Evolutionary conservation across 2,329 filamentous ascomycete genomes (phyloP), one percentile per base, ranked within the genome.

Genomic region (Amauroascus niger): DNA sequence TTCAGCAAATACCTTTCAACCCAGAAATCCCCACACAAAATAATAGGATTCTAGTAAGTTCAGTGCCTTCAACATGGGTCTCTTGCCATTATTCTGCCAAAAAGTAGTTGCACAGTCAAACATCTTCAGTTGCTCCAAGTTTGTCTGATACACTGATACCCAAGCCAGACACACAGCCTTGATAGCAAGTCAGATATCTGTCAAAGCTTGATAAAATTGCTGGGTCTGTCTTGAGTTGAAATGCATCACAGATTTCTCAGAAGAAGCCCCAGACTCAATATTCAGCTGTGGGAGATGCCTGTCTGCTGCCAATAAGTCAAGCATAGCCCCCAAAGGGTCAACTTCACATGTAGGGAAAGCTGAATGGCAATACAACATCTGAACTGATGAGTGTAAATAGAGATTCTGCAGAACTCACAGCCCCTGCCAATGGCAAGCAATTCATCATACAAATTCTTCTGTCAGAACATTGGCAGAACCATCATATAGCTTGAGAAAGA

Each of bases 371-470:
- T 18, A 53, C 6, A 26, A 48, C 20, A n/a, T 47, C 28, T 26
- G 4, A 37, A 53, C 43, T 4, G 44, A 49, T 41, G 44, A 16
- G 32, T 53, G 6, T 39, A 48, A 9, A 14, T 53, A 53, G 52
- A 46, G 24, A 41, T 53, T 24, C 52, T 53, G 52, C 22, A 53
- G 41, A 48, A 53, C 43, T 49, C 52, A 18, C 20, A 49, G 52
- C 28, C 30, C 22, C 22, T 53, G 43, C 44, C 52, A 53, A 47
- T 16, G 33, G 39, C 44, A 53, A 47, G 52, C 35, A 49, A 53
- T 49, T 11, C 41, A 48, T 18, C 44, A 53, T 24, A 49, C 40
- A 48, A 49, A 48, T 35, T 33, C 52, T 33, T 32, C 52, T 13
- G 44, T 48, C 52, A 53, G 45, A 41, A n/a, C n/a, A 28, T 53